Evolutionary conservation across 345 rosid species (phyloP), one percentile per base, ranked within the genome.

Genomic region (Orychophragmus violaceus): DNA sequence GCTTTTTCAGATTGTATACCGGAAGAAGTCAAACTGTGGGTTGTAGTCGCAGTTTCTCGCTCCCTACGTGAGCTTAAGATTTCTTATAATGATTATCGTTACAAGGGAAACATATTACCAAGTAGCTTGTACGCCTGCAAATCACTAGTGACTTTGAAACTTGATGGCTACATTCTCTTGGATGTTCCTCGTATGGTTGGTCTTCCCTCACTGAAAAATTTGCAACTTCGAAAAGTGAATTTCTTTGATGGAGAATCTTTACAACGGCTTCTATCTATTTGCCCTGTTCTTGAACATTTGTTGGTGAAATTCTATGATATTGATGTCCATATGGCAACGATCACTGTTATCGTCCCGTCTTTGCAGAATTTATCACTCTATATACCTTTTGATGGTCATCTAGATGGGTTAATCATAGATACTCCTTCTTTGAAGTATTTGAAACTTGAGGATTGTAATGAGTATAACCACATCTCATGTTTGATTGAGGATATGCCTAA

Each of bases 171-270:
- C 51, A 45, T 45, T 45, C 50, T 8, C 24, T 45, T 45, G 51
- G 51, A 45, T 45, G 25, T 45, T 45, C 70, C 70, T 37, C 41
- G 52, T 24, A 18, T 37, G 61, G 70, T 27, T 52, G 3, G 25
- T 51, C 60, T 65, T 28, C 51, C 51, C n/a, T 52, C 37, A 17
- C 39, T 65, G 1, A 39, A 52, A 39, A 52, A 5, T 37, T 27
- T 65, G 51, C 6, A 16, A 1, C 50, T n/a, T n/a, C n/a, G n/a
- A n/a, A n/a, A n/a, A n/a, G 52, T 37, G 0, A 2, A 1, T 1
- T 0, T 2, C 60, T 36, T 36, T 3, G 10, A 64, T 25, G 52
- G 14, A 37, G 14, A 25, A 14, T 23, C 59, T 50, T n/a, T n/a
- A 46, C 19, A 0, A 48, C 44, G 32, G 3, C 33, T 63, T 32